A percentile compares a stretch with the other conserved stretches of the same genome.
Conservation (phyloP, 768 basidiomycete species). For the Chalciporus chontae region DNA sequence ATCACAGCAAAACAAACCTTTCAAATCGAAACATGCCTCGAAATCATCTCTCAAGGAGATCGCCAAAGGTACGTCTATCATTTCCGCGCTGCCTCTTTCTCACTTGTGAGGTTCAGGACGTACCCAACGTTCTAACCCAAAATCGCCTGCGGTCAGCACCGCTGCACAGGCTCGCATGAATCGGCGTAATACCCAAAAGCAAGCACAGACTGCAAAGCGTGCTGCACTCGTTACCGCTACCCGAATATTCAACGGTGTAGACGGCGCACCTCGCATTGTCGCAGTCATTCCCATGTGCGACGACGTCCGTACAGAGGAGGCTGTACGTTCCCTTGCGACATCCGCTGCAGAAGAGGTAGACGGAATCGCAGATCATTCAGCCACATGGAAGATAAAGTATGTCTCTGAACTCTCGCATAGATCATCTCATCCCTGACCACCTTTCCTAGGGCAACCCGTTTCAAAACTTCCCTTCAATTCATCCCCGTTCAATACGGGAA, state of each 20-base stretch:
- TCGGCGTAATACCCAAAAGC: slow-evolving; percentile 82
- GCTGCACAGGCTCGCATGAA: slow-evolving; percentile 72
- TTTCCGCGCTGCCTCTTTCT: neutral
- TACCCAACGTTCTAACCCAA: slow-evolving; percentile 51
- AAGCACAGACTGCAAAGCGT: slow-evolving; percentile 71
- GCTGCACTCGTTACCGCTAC: slow-evolving; percentile 63
- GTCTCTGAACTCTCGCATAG: slow-evolving; percentile 16
- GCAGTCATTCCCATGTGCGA: slow-evolving; percentile 80
- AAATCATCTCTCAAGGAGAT: slow-evolving; percentile 81
- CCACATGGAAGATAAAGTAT: slow-evolving; percentile 65
- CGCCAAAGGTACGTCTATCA: slow-evolving; percentile 62
- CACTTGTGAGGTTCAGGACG: slow-evolving; percentile 44
- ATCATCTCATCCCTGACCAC: slow-evolving; percentile 2
- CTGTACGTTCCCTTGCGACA: slow-evolving; percentile 55
- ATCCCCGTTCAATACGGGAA: slow-evolving; percentile 67
- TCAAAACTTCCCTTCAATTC: slow-evolving; percentile 90
- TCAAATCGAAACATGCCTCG: slow-evolving; percentile 88
- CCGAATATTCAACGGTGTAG: slow-evolving; percentile 74
- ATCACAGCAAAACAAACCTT: slow-evolving; percentile 79
- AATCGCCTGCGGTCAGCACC: slow-evolving; percentile 45
- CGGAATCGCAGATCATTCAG: slow-evolving; percentile 5
- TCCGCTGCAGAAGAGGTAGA: slow-evolving; percentile 48
- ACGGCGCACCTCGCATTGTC: slow-evolving; percentile 81
- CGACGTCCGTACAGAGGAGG: slow-evolving; percentile 52
- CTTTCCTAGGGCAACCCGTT: slow-evolving; percentile 68